A percentile compares a stretch with the other conserved stretches of the same genome.
These are phyloP conservation scores for Zalaria obscura DNA, from an alignment of 2,329 filamentous ascomycete genomes.

Conservation along the genomic window DNA sequence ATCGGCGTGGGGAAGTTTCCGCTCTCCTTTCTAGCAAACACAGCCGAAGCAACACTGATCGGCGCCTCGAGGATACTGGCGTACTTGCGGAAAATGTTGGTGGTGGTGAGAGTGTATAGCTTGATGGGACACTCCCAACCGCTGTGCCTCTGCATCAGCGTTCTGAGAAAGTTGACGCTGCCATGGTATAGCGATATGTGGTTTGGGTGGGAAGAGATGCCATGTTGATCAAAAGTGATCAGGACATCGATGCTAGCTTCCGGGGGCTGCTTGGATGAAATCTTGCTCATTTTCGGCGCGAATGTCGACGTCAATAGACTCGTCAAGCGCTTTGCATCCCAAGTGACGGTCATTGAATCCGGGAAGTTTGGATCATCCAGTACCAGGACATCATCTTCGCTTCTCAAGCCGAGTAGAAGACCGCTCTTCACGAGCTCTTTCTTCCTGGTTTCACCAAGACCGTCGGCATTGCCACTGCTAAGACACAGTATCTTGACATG, in stretches of 20 bases:
- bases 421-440: conserved; percentile 74
- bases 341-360: conserved; percentile 73
- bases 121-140: conserved; percentile 62
- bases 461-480: conserved; percentile 80
- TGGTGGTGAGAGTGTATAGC: conserved; percentile 70
- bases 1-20: conserved; percentile 42
- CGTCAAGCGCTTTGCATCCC: conserved; percentile 59
- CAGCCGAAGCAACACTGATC: conserved; percentile 47
- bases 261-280: conserved; percentile 28
- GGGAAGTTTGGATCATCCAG: conserved; percentile 69
- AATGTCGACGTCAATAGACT: conserved; percentile 59
- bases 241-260: conserved; percentile 58
- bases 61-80: conserved; percentile 59
- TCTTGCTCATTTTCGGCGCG: conserved; percentile 44
- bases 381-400: conserved; percentile 70
- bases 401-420: conserved; percentile 57
- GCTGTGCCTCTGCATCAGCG: conserved; percentile 47
- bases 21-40: conserved; percentile 29
- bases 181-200: conserved; percentile 82
- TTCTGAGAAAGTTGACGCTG: conserved; percentile 54
- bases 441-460: conserved; percentile 69
- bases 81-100: conserved; percentile 69
- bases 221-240: conserved; percentile 75
- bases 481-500: conserved; percentile 90
- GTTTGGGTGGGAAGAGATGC: conserved; percentile 83